Conservation (phyloP, 352 stramenopile genomes). For the Phytophthora agathidicida region DNA sequence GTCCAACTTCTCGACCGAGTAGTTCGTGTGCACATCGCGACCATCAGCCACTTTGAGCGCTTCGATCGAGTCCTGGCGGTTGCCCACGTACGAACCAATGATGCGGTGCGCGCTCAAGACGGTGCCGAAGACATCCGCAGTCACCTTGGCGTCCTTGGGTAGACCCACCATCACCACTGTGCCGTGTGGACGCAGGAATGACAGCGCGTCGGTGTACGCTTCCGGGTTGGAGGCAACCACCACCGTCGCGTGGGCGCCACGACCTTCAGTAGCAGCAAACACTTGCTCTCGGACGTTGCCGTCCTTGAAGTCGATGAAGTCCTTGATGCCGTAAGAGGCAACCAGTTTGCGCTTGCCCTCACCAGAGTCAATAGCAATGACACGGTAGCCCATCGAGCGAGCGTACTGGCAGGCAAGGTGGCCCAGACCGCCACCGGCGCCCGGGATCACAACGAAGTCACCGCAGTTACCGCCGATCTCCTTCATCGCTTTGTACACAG, state of each 20-base stretch:
- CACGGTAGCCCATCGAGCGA: conserved; percentile 61
- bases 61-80: too few species aligned
- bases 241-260: conserved; percentile 65
- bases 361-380: conserved; percentile 75
- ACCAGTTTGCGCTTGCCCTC: conserved; percentile 66
- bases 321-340: conserved; percentile 61
- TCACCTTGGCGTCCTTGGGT: conserved; percentile 48
- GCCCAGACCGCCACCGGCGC: conserved; percentile 71
- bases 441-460: conserved; percentile 58
- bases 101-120: conserved; percentile 34
- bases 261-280: conserved; percentile 39
- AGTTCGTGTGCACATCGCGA: too few species aligned
- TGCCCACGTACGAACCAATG: too few species aligned
- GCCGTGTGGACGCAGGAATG: conserved; percentile 67
- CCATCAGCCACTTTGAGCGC: too few species aligned
- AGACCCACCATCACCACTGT: conserved; percentile 68
- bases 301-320: conserved; percentile 74
- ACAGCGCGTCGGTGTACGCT: conserved; percentile 54
- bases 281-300: conserved; percentile 46
- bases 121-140: conserved; percentile 16
- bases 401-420: conserved; percentile 83
- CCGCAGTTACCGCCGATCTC: conserved; percentile 46
- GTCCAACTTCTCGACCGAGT: too few species aligned
- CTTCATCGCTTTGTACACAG: conserved; percentile 77
- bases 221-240: conserved; percentile 73